phyloP scores from a whole-genome alignment of 2,329 filamentous ascomycete genomes.

The Penicillium sp. region DNA sequence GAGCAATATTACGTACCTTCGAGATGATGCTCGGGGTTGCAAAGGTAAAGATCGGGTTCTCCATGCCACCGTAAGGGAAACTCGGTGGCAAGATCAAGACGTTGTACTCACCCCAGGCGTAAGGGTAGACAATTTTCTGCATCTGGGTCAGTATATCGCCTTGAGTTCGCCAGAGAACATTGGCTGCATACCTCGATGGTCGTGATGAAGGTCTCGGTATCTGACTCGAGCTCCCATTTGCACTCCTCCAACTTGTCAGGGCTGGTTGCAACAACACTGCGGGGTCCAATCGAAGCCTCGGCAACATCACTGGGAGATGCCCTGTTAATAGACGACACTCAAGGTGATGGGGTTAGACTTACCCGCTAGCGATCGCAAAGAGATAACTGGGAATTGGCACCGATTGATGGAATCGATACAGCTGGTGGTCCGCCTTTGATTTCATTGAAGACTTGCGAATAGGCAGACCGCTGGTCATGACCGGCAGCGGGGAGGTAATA shows the following conservation, averaged over 20 bases:
- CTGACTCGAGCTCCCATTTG: slow-evolving; percentile 85
- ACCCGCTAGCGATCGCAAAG: slow-evolving; percentile 76
- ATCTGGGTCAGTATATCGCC: slow-evolving; percentile 11
- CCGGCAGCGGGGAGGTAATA: slow-evolving; percentile 78
- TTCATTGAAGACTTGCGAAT: slow-evolving; percentile 50
- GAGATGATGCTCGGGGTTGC: slow-evolving; percentile 92
- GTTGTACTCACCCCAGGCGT: slow-evolving; percentile 94
- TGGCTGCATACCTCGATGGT: slow-evolving; percentile 66
- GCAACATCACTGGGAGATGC: slow-evolving; percentile 64
- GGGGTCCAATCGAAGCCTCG: slow-evolving; percentile 78
- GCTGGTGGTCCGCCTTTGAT: slow-evolving; percentile 52
- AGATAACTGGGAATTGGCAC: slow-evolving; percentile 93
- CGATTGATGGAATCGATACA: slow-evolving; percentile 83
- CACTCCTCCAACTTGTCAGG: slow-evolving; percentile 80
- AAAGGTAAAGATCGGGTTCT: slow-evolving; percentile 92
- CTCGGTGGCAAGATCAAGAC: slow-evolving; percentile 84
- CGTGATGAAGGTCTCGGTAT: slow-evolving; percentile 89
- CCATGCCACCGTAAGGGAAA: slow-evolving; percentile 80
- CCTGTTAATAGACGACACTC: background rate
- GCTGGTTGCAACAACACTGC: slow-evolving; percentile 79
- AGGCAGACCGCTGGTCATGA: slow-evolving; percentile 83
- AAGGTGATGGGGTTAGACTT: slow-evolving; percentile 13
- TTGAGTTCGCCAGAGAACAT: background rate
- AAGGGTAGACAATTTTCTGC: slow-evolving; percentile 69
- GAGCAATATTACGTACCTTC: slow-evolving; percentile 47